Evolutionary conservation across 805 yeast species (phyloP).

Genomic region (Blastobotrys peoriensis): DNA sequence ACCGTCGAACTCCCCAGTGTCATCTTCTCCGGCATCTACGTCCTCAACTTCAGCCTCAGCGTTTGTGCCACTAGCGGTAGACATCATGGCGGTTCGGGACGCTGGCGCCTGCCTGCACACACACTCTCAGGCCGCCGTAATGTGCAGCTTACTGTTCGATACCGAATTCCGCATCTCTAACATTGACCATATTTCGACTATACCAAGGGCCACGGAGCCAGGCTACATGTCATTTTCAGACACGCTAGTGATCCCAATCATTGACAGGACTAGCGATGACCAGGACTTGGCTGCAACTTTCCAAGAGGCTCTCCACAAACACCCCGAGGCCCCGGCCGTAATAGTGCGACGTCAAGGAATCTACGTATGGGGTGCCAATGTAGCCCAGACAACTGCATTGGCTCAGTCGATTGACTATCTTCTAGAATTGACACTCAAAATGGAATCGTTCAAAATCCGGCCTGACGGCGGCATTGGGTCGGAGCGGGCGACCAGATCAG

Average conservation of each 20-base stretch:
- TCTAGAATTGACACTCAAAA: conserved; percentile 75
- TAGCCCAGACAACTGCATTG: conserved; percentile 88
- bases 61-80: conserved; percentile 82
- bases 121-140: conserved; percentile 83
- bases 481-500: conserved; percentile 15
- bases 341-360: conserved; percentile 91
- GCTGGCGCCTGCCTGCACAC: conserved; percentile 96
- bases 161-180: conserved; percentile 69
- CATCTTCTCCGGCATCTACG: conserved; percentile 11
- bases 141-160: conserved; percentile 65
- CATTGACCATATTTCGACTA: conserved; percentile 89
- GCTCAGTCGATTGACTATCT: conserved; percentile 91
- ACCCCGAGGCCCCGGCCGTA: conserved; percentile 80
- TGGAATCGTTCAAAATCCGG: conserved; percentile 62
- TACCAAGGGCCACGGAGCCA: conserved; percentile 61
- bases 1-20: conserved; percentile 29
- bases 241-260: conserved; percentile 77
- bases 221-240: conserved; percentile 71
- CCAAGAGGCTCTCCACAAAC: conserved; percentile 52
- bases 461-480: conserved; percentile 26
- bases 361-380: conserved; percentile 89
- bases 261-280: conserved; percentile 85
- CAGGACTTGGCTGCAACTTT: conserved; percentile 65
- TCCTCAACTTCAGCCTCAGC: too few species aligned
- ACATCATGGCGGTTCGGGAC: conserved; percentile 57